Percentiles rank a stretch among this genome's conserved stretches.
Evolutionary conservation across 495 filamentous ascomycete species (phyloP).

Genomic region (Apiosordaria backusii): DNA sequence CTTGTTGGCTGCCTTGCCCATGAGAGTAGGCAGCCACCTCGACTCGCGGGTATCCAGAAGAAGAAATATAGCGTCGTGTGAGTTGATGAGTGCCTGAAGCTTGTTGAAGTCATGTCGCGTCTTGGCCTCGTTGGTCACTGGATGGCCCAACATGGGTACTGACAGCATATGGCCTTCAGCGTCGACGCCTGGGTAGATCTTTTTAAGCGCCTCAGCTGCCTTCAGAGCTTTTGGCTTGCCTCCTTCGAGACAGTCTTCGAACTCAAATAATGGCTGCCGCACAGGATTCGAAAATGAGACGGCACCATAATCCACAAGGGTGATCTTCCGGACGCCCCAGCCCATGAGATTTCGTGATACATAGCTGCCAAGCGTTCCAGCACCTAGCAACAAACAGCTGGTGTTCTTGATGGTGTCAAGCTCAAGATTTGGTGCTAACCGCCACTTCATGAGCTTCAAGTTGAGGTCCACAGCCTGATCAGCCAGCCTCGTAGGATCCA

Average conservation of each 20-base stretch:
- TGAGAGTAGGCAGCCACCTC: constrained; percentile 94
- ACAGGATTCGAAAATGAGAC: constrained; percentile 98
- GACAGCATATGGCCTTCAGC: constrained; percentile 70
- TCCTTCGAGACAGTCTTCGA: constrained; percentile 81
- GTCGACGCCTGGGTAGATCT: constrained; percentile 90
- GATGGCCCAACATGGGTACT: constrained; percentile 94
- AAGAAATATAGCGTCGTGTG: constrained; percentile 89
- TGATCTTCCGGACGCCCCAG: constrained; percentile 96
- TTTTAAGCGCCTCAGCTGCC: constrained; percentile 74
- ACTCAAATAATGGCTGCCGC: constrained; percentile 86
- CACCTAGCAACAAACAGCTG: constrained; percentile 89
- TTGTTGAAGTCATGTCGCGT: constrained; percentile 69
- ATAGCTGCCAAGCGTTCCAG: constrained; percentile 90
- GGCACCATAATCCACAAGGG: constrained; percentile 89
- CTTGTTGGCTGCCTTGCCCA: constrained; percentile 89
- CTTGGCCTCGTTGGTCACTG: constrained; percentile 64
- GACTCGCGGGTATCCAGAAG: constrained; percentile 96
- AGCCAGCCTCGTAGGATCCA: constrained; percentile 81
- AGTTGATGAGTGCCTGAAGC: constrained; percentile 70
- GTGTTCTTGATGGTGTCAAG: constrained; percentile 86
- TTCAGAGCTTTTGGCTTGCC: constrained; percentile 78
- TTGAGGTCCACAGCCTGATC: constrained; percentile 98
- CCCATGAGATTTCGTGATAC: constrained; percentile 87
- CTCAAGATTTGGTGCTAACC: constrained; percentile 82
- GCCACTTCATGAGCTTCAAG: constrained; percentile 97